Percentiles rank a stretch among this genome's conserved stretches.
Conservation (phyloP, 2,329 filamentous ascomycete species). For the Trichoderma aggressivum region DNA sequence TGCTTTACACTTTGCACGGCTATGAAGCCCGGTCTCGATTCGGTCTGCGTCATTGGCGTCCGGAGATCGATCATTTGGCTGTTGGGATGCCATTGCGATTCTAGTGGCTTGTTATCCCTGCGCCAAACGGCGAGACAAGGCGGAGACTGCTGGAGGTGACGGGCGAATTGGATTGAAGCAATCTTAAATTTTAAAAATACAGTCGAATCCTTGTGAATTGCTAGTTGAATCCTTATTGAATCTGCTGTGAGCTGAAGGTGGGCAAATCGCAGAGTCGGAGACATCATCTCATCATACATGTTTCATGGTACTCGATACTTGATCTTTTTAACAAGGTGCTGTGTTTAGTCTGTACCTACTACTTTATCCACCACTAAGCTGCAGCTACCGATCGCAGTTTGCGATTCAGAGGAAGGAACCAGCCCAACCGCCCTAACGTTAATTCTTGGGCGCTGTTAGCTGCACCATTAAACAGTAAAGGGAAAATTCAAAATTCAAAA, state of each 20-base stretch:
- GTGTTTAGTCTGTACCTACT: neutral
- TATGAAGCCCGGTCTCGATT: constrained; percentile 27
- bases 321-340: neutral
- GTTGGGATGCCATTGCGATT: constrained; percentile 13
- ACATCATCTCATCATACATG: neutral
- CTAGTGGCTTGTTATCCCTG: constrained; percentile 20
- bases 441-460: neutral
- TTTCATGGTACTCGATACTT: neutral
- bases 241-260: neutral
- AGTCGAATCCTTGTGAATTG: neutral
- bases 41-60: constrained; percentile 30
- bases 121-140: constrained; percentile 1
- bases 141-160: neutral
- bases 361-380: neutral
- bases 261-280: neutral
- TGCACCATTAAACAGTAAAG: neutral
- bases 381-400: neutral
- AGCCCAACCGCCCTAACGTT: neutral
- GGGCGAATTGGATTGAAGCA: neutral
- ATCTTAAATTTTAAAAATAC: neutral
- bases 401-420: neutral
- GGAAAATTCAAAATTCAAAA: neutral
- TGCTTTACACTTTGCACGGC: neutral
- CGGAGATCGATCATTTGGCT: constrained; percentile 29
- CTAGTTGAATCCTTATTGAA: neutral